phyloP scores from a whole-genome alignment of 2,329 filamentous ascomycete genomes.

The Truncatella angustata region DNA sequence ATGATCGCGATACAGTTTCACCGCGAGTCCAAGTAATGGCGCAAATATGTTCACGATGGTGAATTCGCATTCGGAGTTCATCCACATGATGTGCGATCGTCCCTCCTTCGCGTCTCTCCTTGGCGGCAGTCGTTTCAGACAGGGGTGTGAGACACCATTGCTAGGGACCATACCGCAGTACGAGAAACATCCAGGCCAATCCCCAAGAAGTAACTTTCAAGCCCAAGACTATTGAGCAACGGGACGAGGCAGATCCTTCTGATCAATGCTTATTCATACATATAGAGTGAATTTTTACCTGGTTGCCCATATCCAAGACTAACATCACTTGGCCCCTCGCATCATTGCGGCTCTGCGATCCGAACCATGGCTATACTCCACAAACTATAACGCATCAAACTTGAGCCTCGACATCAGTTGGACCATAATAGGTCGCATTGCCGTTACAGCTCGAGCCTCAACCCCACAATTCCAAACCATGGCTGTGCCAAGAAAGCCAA shows the following conservation, averaged over 20 bases:
- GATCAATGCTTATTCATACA: not conserved
- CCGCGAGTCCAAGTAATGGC: not conserved
- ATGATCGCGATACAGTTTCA: not conserved
- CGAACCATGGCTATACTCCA: not conserved
- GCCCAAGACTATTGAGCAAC: not conserved
- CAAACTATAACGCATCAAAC: not conserved
- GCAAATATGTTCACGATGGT: not conserved
- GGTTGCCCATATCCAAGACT: not conserved
- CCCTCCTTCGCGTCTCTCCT: not conserved
- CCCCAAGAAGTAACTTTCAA: too few relatives aligned
- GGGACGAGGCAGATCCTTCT: not conserved
- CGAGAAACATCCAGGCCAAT: not conserved
- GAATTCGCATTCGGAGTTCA: not conserved
- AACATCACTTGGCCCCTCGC: not conserved
- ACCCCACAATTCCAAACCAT: not conserved
- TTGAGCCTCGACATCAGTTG: not conserved
- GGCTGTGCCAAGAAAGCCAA: not conserved
- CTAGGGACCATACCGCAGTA: not conserved
- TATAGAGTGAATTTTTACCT: too few relatives aligned
- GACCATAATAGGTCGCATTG: not conserved
- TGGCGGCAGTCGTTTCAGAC: constrained; percentile 7
- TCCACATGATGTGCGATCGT: not conserved
- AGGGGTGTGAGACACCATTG: constrained; percentile 2
- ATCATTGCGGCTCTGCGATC: constrained; percentile 5
- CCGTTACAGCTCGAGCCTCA: not conserved